These are phyloP conservation scores for Wickerhamiella bombiphila DNA, from an alignment of 805 yeast genomes.

Conservation along the genomic window DNA sequence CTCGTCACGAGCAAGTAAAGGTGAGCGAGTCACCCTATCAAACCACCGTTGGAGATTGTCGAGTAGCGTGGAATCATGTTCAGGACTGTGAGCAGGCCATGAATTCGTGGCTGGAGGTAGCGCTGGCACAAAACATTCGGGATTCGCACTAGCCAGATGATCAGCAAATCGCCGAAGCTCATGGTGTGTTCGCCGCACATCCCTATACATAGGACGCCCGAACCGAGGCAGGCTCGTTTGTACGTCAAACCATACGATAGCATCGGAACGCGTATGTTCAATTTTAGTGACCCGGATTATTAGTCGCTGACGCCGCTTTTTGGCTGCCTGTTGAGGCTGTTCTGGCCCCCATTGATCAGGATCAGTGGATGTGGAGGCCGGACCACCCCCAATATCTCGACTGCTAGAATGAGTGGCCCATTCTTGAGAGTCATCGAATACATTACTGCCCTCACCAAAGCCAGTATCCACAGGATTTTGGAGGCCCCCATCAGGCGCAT, in stretches of 20 bases:
- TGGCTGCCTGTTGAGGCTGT: slow-evolving; percentile 3
- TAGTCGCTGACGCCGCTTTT: slow-evolving; percentile 27
- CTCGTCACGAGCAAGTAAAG: slow-evolving; percentile 72
- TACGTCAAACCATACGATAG: slow-evolving; percentile 61
- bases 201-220: slow-evolving; percentile 54
- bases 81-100: slow-evolving; percentile 74
- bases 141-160: slow-evolving; percentile 64
- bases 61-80: slow-evolving; percentile 47
- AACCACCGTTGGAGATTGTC: slow-evolving; percentile 73
- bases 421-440: neutral
- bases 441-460: neutral
- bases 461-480: neutral
- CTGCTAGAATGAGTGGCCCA: neutral
- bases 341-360: neutral
- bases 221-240: slow-evolving; percentile 59
- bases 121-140: slow-evolving; percentile 88
- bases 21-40: slow-evolving; percentile 53
- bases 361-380: neutral
- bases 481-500: slow-evolving; percentile 19
- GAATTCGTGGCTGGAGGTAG: slow-evolving; percentile 63
- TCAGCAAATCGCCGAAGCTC: slow-evolving; percentile 67
- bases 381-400: neutral
- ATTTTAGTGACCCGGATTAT: slow-evolving; percentile 46
- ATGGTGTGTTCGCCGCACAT: slow-evolving; percentile 62
- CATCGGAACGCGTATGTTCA: slow-evolving; percentile 61